Base-by-base conservation (phyloP, 2,329 filamentous ascomycete species). In the Capronia americana region DNA sequence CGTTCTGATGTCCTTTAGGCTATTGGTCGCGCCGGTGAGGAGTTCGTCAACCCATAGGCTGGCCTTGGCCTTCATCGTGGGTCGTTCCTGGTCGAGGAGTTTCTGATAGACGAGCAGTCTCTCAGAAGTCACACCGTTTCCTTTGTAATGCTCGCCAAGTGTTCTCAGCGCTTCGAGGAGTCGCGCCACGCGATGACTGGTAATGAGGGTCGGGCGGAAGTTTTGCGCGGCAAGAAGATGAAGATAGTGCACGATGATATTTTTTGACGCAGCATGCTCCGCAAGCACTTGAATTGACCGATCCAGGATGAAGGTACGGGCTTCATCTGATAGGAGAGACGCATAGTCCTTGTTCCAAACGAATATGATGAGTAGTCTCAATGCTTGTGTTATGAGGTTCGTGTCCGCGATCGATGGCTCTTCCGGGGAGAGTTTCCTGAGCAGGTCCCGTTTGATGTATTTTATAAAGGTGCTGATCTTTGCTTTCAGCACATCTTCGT, bases 391-490 rank as follows among this genome's bases (percentile, higher is more conserved):
- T 56, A 89, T 85, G 12, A 98, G 84, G 53, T 89, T 89, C 58
- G 87, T 85, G 65, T 84, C 80, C 5, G 83, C 76, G 41, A 85
- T 83, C 70, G 87, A 88, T 11, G 87, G 84, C 6, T 84, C 85
- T 11, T 63, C 41, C 17, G 65, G 61, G 28, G 59, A 61, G 23
- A 62, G 65, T 57, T 65, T 66, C 46, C 65, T 65, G 2, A 68
- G 32, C 26, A 97, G 83, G 75, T 99, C 95, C 66, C 93, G 86
- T 73, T 90, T 88, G 63, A 98, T 92, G 75, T 93, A 97, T 66
- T 92, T 90, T 71, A 88, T 87, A 65, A 98, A 85, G 2, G 92
- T 79, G 11, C 85, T 84, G 83, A 97, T 90, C 77, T 95, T 96
- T 58, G 87, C 86, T 64, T 88, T 85, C 62, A 96, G 82, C 11